Evolutionary conservation across 106 monocot species (phyloP).

Genomic region (Phalaenopsis aphrodite): DNA sequence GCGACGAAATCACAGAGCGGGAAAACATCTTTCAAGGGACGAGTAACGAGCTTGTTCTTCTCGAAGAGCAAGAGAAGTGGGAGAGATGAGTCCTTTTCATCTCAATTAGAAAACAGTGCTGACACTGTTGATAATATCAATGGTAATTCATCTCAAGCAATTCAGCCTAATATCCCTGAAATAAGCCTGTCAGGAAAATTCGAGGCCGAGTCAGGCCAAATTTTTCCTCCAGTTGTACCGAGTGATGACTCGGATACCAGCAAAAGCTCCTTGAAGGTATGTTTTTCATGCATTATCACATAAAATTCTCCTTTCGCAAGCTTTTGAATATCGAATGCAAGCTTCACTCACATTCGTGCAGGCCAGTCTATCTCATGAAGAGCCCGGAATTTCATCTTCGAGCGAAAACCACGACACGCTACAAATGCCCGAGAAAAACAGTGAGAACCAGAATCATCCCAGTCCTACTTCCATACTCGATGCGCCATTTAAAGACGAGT

Average conservation of each 20-base stretch:
- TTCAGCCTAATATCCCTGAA: conserved; percentile 5
- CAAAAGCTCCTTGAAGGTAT: background rate
- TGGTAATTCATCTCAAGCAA: conserved; percentile 7
- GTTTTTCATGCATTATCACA: background rate
- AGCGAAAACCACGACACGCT: background rate
- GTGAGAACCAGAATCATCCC: conserved; percentile 21
- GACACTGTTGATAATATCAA: background rate
- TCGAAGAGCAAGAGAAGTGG: conserved; percentile 31
- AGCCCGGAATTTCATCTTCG: conserved; percentile 11
- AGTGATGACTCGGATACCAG: background rate
- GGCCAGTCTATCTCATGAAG: conserved; percentile 30
- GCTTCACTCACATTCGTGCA: conserved; percentile 9
- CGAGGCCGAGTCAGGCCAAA: background rate
- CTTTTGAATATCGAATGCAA: background rate
- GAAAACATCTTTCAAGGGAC: conserved; percentile 35
- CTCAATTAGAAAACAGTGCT: background rate
- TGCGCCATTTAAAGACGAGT: conserved; percentile 21
- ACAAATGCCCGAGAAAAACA: conserved; percentile 6
- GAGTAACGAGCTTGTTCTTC: conserved; percentile 45
- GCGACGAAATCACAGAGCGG: conserved; percentile 16
- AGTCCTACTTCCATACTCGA: conserved; percentile 33
- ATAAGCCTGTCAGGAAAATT: background rate
- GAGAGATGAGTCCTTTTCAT: conserved; percentile 13
- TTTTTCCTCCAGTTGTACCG: background rate
- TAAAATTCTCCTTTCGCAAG: background rate